Percentiles rank a stretch among this genome's conserved stretches.
phyloP scores from a whole-genome alignment of 495 filamentous ascomycete genomes.

The Lophiotrema nucula region DNA sequence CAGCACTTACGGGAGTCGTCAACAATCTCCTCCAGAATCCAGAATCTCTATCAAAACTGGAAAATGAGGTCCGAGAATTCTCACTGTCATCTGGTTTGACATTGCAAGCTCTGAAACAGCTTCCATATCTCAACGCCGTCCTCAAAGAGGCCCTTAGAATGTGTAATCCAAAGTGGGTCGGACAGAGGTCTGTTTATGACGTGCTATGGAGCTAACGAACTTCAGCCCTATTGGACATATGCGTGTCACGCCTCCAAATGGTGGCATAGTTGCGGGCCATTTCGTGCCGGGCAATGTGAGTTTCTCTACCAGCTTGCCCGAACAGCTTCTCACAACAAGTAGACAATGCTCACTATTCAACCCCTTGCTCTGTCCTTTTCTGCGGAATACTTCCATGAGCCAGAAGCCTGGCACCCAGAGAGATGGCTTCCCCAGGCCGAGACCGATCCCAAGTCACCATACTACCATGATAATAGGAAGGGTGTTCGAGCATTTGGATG shows the following conservation, averaged over 20 bases:
- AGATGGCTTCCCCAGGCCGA: conserved; percentile 14
- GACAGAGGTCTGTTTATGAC: background rate
- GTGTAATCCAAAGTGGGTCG: conserved; percentile 19
- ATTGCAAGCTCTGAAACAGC: conserved; percentile 9
- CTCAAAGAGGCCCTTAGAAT: conserved; percentile 28
- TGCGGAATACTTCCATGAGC: conserved; percentile 21
- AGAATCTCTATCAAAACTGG: conserved; percentile 7
- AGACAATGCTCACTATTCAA: conserved; percentile 22
- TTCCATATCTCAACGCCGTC: conserved; percentile 29
- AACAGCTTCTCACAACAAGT: conserved; percentile 15
- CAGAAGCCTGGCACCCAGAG: conserved; percentile 11
- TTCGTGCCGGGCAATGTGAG: conserved; percentile 36
- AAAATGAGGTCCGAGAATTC: conserved; percentile 20
- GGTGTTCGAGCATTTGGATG: conserved; percentile 10
- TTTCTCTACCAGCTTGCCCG: background rate
- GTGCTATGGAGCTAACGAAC: conserved; percentile 2
- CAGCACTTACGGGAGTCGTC: conserved; percentile 13
- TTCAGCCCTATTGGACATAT: conserved; percentile 46
- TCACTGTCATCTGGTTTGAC: conserved; percentile 1
- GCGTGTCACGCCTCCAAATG: conserved; percentile 47
- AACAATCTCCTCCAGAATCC: conserved; percentile 28
- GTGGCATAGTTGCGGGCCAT: conserved; percentile 41
- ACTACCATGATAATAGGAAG: conserved; percentile 6
- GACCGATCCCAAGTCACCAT: conserved; percentile 9
- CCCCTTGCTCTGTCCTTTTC: conserved; percentile 13